A percentile compares a stretch with the other conserved stretches of the same genome.
Conservation (phyloP, 768 basidiomycete species). For the Amyloporia xantha region DNA sequence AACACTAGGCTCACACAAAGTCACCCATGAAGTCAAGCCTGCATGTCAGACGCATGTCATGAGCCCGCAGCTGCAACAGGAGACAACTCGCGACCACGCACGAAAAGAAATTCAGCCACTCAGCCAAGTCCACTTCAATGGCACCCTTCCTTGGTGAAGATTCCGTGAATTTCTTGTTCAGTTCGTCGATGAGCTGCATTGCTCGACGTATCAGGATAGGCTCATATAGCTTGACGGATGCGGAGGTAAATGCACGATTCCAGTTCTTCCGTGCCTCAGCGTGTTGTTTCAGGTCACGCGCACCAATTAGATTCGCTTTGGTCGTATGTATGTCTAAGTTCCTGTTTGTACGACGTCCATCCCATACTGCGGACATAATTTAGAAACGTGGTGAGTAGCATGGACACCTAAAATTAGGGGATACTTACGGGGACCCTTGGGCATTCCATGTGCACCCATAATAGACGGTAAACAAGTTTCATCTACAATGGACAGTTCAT, state of each 20-base stretch:
- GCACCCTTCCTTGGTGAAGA: background rate
- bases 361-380: conserved; percentile 2
- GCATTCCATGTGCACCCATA: conserved; percentile 18
- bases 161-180: background rate
- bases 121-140: conserved; percentile 6
- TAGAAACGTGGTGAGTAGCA: too few species aligned
- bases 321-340: background rate
- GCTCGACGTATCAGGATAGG: conserved; percentile 28
- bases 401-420: too few species aligned
- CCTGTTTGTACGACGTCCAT: background rate
- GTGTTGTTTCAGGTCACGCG: conserved; percentile 32
- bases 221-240: conserved; percentile 38
- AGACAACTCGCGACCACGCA: conserved; percentile 4
- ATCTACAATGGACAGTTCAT: conserved; percentile 19
- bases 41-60: background rate
- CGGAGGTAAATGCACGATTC: conserved; percentile 35
- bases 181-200: conserved; percentile 12
- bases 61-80: background rate
- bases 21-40: conserved; percentile 42
- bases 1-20: background rate
- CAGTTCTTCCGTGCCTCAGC: conserved; percentile 35
- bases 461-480: conserved; percentile 13
- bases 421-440: conserved; percentile 20
- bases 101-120: conserved; percentile 11
- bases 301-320: conserved; percentile 24